These are phyloP conservation scores for Cryptosporidium xiaoi DNA, from an alignment of 169 alveolate genomes.

Conservation along the genomic window DNA sequence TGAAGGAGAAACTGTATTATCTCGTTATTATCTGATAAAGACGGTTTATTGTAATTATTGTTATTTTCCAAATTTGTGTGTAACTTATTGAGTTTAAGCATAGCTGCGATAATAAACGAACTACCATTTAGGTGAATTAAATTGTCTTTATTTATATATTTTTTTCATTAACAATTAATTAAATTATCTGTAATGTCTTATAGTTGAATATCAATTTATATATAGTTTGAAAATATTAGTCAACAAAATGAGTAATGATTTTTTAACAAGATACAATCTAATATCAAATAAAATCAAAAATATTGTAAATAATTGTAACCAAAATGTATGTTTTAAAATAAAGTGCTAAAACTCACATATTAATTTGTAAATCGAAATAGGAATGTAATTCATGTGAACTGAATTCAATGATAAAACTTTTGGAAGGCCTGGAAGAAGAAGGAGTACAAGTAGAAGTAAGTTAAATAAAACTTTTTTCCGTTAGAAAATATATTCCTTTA, in stretches of 20 bases:
- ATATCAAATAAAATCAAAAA: not conserved
- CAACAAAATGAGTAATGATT: not conserved
- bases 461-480: not conserved
- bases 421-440: slow-evolving; percentile 10
- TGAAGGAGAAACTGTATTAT: no score
- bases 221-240: not conserved
- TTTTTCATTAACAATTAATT: no score
- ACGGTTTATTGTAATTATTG: no score
- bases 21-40: no score
- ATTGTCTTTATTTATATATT: not conserved
- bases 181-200: no score
- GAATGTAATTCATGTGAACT: not conserved
- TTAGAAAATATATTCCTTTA: not conserved
- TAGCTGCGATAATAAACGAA: no score
- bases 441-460: slow-evolving; percentile 9
- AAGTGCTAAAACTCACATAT: not conserved
- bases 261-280: slow-evolving; percentile 4
- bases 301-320: slow-evolving; percentile 15
- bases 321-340: slow-evolving; percentile 28
- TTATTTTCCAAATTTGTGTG: no score
- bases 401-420: slow-evolving; percentile 7
- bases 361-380: not conserved
- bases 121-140: no score
- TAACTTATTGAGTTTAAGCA: no score
- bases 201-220: not conserved